Base-by-base conservation (phyloP, 306 rosid species). In the Hippophae tibetana region DNA sequence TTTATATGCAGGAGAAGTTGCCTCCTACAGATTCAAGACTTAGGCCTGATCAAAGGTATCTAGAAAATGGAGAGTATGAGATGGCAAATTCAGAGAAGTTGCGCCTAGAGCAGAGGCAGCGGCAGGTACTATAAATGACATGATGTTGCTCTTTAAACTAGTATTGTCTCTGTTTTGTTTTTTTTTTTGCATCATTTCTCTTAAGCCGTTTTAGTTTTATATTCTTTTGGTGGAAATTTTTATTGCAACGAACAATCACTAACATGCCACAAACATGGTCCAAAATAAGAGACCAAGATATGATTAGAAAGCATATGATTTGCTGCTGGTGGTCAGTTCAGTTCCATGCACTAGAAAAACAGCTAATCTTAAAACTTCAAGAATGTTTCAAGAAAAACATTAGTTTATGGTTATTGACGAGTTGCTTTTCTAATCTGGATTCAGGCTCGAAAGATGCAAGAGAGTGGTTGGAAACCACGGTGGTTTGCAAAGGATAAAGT, bases 11-110 rank as follows among this genome's bases (percentile, higher is more conserved):
- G 99, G 94, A 84, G 64, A 89, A 75, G 69, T 80, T 93, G 75
- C 99, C 99, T n/a, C 99, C 99, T 13, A 93, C 99, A 61, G 99
- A 93, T 80, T 93, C 99, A 67, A 93, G 99, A 80, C 74, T 93
- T 43, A 86, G 99, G 71, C 99, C 99, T 13, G 99, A 93, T 77
- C 99, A 93, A 66, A 79, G 99, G 74, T 86, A 82, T 80, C 69
- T 93, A 72, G 99, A 93, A 79, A 93, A 88, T 64, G 99, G 99
- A 68, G 95, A 86, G 76, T 93, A 84, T 61, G 99, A 93, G 76
- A 88, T 89, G 99, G 99, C 97, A 57, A 93, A 93, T 72, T 71
- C 80, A 7, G 99, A 93, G 64, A 93, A 93, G 78, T 69, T 89
- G 75, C 81, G 99, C 54, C 76, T 93, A 58, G 99, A 93, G 79